Base-by-base conservation (phyloP, 2,329 filamentous ascomycete genomes). In the Dothidotthia symphoricarpi region DNA sequence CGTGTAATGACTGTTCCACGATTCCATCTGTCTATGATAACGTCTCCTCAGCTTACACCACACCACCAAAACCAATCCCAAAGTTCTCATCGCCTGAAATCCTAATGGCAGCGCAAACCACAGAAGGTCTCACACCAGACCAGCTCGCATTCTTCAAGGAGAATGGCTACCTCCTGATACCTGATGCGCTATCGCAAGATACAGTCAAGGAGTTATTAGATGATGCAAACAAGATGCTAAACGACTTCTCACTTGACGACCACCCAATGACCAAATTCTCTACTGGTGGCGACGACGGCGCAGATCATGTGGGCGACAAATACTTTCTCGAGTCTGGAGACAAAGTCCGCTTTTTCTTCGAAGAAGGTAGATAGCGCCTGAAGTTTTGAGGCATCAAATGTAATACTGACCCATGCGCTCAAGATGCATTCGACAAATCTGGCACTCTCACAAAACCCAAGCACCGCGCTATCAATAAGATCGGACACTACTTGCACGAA, bases 291-390 rank as follows among this genome's bases (percentile, higher is more conserved):
- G 75, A 82, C 55, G 70, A 76, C 61, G 69, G 69, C 30, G 66
- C 63, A 30, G 78, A 83, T n/a, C 91, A 97, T 69, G 86, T 96
- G 9, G 90, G 91, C 46, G 93, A 97, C 71, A 82, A 86, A 62
- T 98, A 98, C 76, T 97, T 98, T 71, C 80, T 97, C 3, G 77
- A 75, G 1, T 93, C 86, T 3, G 89, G 88, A 45, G 87, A 97
- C 74, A 91, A 96, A 70, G 75, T 97, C 45, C 85, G 89, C 43
- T 97, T 94, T 77, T 97, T 97, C 77, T 94, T 97, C 68, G 91
- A 97, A 69, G 88, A 94, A 69, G 74, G 74, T 74, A 58, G 25
- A 24, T 22, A 22, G 9, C 19, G 9, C 9, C 19, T 22, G 19
- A 22, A 22, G 9, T 9, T 22, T 9, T 9, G 5, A 22, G 5